Percentiles rank a stretch among this genome's conserved stretches.
Evolutionary conservation across 495 filamentous ascomycete genomes (phyloP).

Genomic region (Neurospora hispaniola): DNA sequence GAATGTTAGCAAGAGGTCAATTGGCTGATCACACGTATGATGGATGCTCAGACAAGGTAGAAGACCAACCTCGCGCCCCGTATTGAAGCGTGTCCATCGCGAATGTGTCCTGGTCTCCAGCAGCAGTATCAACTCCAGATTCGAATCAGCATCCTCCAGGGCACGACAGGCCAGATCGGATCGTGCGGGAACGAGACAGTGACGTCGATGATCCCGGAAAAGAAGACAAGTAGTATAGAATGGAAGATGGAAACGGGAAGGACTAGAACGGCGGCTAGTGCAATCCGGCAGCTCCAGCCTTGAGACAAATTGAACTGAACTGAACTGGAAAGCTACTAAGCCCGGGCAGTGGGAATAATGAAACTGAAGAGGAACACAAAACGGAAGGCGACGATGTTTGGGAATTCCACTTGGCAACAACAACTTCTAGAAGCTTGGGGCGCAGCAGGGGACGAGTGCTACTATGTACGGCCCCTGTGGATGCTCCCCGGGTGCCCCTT

Average conservation of each 20-base stretch:
- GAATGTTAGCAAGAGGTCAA: conserved; percentile 2
- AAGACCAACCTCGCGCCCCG: conserved; percentile 9
- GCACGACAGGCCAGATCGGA: neutral
- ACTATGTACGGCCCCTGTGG: neutral
- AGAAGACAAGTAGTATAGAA: neutral
- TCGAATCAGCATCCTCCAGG: neutral
- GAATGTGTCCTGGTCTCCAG: neutral
- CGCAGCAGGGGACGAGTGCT: neutral
- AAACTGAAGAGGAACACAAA: neutral
- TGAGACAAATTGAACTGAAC: neutral
- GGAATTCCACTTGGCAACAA: neutral
- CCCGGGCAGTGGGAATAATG: neutral
- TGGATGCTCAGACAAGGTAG: neutral
- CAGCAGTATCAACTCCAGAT: neutral
- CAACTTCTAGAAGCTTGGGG: neutral
- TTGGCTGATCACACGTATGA: neutral
- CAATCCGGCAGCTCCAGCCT: neutral
- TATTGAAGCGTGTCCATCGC: conserved; percentile 10
- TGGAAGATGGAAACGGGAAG: neutral
- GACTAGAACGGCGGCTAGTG: neutral
- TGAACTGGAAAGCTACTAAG: neutral
- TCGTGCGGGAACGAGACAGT: neutral
- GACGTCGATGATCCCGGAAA: neutral
- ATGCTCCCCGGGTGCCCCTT: neutral
- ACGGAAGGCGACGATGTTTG: neutral